phyloP scores from a whole-genome alignment of 805 yeast genomes.

The Zygosaccharomyces bisporus region DNA sequence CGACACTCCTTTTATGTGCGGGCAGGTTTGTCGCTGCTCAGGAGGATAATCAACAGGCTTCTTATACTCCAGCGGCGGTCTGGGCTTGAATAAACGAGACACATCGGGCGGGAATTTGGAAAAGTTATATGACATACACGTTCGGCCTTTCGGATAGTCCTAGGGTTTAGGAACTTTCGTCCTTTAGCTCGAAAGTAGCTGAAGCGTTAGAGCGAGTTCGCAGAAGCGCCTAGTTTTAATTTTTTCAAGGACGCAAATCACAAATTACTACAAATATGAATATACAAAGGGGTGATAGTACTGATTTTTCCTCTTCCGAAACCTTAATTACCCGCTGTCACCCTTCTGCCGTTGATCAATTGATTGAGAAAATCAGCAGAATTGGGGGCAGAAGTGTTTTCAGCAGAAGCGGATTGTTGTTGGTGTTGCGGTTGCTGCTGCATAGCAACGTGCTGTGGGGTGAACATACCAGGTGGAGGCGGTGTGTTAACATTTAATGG shows the following conservation, averaged over 20 bases:
- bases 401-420: slow-evolving; percentile 22
- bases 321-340: slow-evolving; percentile 32
- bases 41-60: slow-evolving; percentile 49
- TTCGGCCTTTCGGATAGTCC: no score
- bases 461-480: slow-evolving; percentile 71
- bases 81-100: slow-evolving; percentile 44
- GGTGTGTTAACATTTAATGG: slow-evolving; percentile 50
- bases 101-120: slow-evolving; percentile 42
- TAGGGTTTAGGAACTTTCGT: no score
- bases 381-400: slow-evolving; percentile 41
- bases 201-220: no score
- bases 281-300: slow-evolving; percentile 2
- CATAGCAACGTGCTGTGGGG: slow-evolving; percentile 15
- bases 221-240: no score
- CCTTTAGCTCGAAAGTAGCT: no score
- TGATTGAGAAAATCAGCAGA: slow-evolving; percentile 81
- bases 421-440: slow-evolving; percentile 24
- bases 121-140: slow-evolving; percentile 26
- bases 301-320: neutral
- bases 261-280: slow-evolving; percentile 2
- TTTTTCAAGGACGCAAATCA: neutral
- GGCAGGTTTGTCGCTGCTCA: slow-evolving; percentile 44
- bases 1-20: slow-evolving; percentile 46
- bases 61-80: slow-evolving; percentile 50
- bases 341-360: slow-evolving; percentile 72